Evolutionary conservation across 495 filamentous ascomycete species (phyloP), one percentile per base, ranked within the genome.

Genomic region (Xylaria acuta): DNA sequence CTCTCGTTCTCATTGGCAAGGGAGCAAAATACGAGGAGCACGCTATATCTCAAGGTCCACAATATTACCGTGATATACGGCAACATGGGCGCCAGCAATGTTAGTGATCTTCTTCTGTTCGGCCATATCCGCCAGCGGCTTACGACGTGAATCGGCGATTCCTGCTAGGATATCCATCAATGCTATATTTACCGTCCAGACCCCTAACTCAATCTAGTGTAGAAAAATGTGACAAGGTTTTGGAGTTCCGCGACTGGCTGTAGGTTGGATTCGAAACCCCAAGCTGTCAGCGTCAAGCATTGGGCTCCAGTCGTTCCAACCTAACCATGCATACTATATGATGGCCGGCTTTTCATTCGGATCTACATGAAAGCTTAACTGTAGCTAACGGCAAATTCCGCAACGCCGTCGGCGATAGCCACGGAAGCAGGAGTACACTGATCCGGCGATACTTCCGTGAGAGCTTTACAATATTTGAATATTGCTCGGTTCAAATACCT

Each of bases 321-420:
- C 38, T 1, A 25, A 25, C n/a, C 22, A n/a, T 51, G 5, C n/a
- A 56, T 18, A 34, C 30, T 36, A 59, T 20, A 6, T n/a, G n/a
- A 22, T 36, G 38, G 18, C 1, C 16, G 11, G 22, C 20, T n/a
- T 36, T n/a, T n/a, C 34, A 38, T 60, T 34, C 20, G 7, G 58
- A 60, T 64, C 60, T 43, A 43, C 60, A 25, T 43, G n/a, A 43
- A 43, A 43, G 38, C 22, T 43, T 41, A 43, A 30, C 36, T 11
- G 12, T 27, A 43, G 38, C 12, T 27, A 30, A 43, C 60, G 60
- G 60, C 20, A 64, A 64, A 18, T 43, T 64, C 60, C 60, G 60
- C 22, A 43, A 43, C 18, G 22, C 60, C 11, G 1, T 62, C 59
- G 32, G 54, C 54, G 30, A 53, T 53, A 14, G 22, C 6, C 11